Conservation (phyloP, 306 rosid genomes). For the Quercus berberidifolia region DNA sequence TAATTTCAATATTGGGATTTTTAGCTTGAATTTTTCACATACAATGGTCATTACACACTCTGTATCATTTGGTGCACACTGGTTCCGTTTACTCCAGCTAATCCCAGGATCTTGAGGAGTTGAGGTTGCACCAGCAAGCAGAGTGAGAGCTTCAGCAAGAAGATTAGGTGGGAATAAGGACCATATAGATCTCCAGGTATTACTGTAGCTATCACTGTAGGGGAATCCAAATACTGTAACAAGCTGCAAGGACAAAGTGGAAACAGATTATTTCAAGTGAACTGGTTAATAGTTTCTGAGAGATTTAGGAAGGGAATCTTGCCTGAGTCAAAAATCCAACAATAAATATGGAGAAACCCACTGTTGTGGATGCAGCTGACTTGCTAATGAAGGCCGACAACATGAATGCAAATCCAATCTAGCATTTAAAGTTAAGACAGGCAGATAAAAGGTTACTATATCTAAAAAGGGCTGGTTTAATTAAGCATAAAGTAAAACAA, state of each 20-base stretch:
- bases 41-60: conserved; percentile 75
- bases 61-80: conserved; percentile 34
- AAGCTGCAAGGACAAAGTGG: conserved; percentile 44
- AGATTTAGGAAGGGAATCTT: conserved; percentile 35
- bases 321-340: conserved; percentile 81
- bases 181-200: conserved; percentile 36
- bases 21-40: conserved; percentile 25
- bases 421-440: conserved; percentile 17
- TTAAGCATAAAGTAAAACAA: not conserved
- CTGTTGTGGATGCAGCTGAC: conserved; percentile 76
- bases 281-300: not conserved
- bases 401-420: conserved; percentile 88
- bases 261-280: conserved; percentile 15
- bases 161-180: conserved; percentile 89
- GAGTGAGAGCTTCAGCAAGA: conserved; percentile 54
- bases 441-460: not conserved
- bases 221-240: conserved; percentile 58
- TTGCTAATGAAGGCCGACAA: conserved; percentile 76
- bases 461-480: conserved; percentile 5
- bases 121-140: conserved; percentile 58
- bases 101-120: conserved; percentile 55
- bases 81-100: conserved; percentile 68
- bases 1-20: not conserved
- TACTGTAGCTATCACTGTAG: conserved; percentile 15
- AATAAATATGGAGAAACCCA: conserved; percentile 62